These are phyloP conservation scores for Solanum raphanifolium DNA, from an alignment of 257 asterid genomes.

Conservation along the genomic window DNA sequence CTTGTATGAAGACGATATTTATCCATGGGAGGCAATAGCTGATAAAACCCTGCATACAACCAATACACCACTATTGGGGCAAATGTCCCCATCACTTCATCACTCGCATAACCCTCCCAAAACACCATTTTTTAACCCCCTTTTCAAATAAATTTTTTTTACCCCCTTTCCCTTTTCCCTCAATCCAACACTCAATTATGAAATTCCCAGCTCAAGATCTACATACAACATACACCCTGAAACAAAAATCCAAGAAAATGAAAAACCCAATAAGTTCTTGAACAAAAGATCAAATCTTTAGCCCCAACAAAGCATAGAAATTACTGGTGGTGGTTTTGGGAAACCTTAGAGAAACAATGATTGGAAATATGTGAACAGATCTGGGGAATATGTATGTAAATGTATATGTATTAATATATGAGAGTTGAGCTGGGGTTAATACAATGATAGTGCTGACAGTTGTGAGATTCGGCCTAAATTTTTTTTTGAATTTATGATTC, in stretches of 20 bases:
- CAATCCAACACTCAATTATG: not conserved
- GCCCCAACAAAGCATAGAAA: not conserved
- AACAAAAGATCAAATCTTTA: not conserved
- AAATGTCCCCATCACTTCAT: constrained; percentile 88
- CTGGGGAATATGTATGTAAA: not conserved
- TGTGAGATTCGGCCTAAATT: constrained; percentile 18
- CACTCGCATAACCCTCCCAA: constrained; percentile 80
- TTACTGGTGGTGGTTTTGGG: not conserved
- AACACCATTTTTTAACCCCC: constrained; percentile 41
- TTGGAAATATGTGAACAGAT: constrained; percentile 9
- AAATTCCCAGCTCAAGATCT: constrained; percentile 21
- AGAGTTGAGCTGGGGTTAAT: not conserved
- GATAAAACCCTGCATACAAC: constrained; percentile 80
- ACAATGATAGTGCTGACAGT: constrained; percentile 36
- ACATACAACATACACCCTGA: constrained; percentile 2
- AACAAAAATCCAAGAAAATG: not conserved
- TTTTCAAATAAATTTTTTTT: not conserved
- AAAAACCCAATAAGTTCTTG: not conserved
- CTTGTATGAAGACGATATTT: constrained; percentile 67
- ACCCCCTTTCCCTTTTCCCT: constrained; percentile 3
- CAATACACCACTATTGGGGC: constrained; percentile 81
- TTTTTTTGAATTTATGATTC: not conserved
- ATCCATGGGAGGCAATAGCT: constrained; percentile 67
- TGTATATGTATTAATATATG: not conserved
- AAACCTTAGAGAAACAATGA: constrained; percentile 5